phyloP scores from a whole-genome alignment of 257 asterid genomes.

The Solanum lycopersicoides region DNA sequence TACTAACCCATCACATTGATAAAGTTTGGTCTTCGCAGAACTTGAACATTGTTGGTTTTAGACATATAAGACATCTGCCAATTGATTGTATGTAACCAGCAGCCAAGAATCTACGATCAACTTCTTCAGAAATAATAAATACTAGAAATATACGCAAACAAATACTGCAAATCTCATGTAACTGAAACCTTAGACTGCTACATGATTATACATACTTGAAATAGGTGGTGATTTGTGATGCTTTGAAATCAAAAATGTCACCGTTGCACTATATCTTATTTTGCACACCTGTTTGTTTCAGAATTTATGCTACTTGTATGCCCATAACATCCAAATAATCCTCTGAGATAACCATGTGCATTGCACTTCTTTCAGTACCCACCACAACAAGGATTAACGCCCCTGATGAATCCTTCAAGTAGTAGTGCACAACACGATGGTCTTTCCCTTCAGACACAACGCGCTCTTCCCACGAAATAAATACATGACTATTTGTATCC shows the following conservation, averaged over 20 bases:
- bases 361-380: constrained; percentile 28
- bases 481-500: constrained; percentile 11
- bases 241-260: constrained; percentile 10
- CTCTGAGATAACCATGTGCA: constrained; percentile 17
- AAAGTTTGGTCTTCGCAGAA: background rate
- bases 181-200: background rate
- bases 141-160: background rate
- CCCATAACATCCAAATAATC: constrained; percentile 31
- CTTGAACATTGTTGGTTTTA: background rate
- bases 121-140: background rate
- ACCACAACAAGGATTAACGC: constrained; percentile 31
- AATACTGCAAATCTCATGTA: background rate
- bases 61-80: background rate
- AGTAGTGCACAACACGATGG: constrained; percentile 25
- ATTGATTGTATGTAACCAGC: background rate
- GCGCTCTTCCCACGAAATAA: constrained; percentile 35
- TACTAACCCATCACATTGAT: background rate
- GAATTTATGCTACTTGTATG: constrained; percentile 7
- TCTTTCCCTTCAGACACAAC: constrained; percentile 18
- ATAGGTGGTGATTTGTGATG: constrained; percentile 12
- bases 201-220: constrained; percentile 22
- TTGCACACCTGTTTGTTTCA: constrained; percentile 31
- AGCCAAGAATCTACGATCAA: background rate
- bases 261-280: constrained; percentile 23
- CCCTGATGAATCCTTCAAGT: constrained; percentile 14